Evolutionary conservation across 2,329 filamentous ascomycete genomes (phyloP), one percentile per base, ranked within the genome.

Genomic region (Diplocarpon mali): DNA sequence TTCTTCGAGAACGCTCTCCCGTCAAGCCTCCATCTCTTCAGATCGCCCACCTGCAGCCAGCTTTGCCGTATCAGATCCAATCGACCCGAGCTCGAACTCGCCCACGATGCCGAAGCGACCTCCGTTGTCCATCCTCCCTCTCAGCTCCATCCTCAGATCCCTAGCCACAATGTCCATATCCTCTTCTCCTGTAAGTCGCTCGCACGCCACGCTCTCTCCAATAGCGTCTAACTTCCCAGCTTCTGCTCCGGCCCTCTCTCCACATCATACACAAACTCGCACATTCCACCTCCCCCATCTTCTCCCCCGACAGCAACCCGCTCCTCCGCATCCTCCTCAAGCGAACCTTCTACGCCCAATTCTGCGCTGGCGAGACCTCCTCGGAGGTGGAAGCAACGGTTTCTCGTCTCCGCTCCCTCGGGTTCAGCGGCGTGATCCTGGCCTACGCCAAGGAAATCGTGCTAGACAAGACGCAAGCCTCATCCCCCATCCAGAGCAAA

Each of bases 331-430:
- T 69, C 48, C 60, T 88, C 35, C 69, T 95, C 40, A 87, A 88
- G 62, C 76, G 80, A 60, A 93, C 86, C 0, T 88, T 95, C 57
- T 95, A 95, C 62, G 78, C 80, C 17, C 89, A 95, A 58, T 95
- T 94, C 64, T 95, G 89, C 63, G 86, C 85, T 0, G 89, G 89
- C 24, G 83, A 88, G 64, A 83, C 76, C 39, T 69, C 73, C 0
- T 57, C 62, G 1, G 85, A 95, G 63, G 82, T 93, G 2, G 68
- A 70, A 35, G 65, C 62, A 27, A 88, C 83, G 0, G 75, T 87
- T 27, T 60, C 70, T 1, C 68, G 71, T 2, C 69, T 94, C 9
- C 85, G 86, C 62, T 63, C 69, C 28, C 78, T 90, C 36, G 89
- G 89, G 1, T 94, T 86, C 60, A 76, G 75, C 17, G 89, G 88